Evolutionary conservation across 208 protist species (phyloP).

Genomic region (Phytomonas francai): DNA sequence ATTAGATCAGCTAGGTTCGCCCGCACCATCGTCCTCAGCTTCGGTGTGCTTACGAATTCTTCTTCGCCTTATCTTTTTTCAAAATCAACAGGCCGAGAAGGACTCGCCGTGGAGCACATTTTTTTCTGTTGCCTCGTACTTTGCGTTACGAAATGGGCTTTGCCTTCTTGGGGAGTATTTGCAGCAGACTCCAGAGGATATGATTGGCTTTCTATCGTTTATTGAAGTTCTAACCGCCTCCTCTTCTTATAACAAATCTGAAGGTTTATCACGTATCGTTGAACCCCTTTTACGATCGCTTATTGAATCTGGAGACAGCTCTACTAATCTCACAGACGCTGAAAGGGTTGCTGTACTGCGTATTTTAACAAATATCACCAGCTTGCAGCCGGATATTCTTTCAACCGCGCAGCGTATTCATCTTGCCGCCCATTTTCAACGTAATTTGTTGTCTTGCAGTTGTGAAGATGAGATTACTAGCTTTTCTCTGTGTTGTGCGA

Average conservation of each 20-base stretch:
- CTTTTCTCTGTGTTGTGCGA: slow-evolving; percentile 58
- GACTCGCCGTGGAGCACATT: not conserved
- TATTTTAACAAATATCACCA: slow-evolving; percentile 63
- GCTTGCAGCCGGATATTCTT: slow-evolving; percentile 19
- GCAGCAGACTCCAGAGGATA: not conserved
- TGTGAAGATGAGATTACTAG: slow-evolving; percentile 23
- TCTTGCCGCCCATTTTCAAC: not conserved
- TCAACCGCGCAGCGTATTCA: not conserved
- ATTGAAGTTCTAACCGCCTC: not conserved
- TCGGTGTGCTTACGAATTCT: not conserved
- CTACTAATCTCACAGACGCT: not conserved
- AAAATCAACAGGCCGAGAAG: not conserved
- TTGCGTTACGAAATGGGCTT: not conserved
- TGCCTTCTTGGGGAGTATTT: not conserved
- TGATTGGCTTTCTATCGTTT: not conserved
- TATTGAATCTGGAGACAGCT: not conserved
- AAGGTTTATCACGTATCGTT: not conserved
- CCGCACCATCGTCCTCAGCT: not conserved
- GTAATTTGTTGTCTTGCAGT: not conserved
- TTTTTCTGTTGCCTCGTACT: not conserved
- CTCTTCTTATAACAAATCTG: not conserved
- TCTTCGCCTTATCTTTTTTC: not conserved
- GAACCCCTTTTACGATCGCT: not conserved
- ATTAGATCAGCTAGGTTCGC: not conserved
- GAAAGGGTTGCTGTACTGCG: slow-evolving; percentile 20